Evolutionary conservation across 2,329 filamentous ascomycete genomes (phyloP), one percentile per base, ranked within the genome.

Genomic region (Chaetomium globosum): DNA sequence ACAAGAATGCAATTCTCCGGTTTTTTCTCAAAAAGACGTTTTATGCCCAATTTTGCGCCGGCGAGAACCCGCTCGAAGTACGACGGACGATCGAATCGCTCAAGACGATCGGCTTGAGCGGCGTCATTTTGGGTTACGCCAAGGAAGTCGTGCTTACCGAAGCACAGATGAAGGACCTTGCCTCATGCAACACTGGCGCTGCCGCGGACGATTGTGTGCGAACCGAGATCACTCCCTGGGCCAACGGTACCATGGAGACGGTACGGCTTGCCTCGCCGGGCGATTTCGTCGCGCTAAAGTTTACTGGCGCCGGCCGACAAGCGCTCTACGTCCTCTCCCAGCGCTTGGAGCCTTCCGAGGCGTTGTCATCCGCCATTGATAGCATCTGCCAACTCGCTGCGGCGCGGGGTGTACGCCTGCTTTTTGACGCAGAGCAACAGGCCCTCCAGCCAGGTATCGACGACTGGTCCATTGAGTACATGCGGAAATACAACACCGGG

Each of bases 1-100:
- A 96, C 74, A 82, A 79, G 60, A 97, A 96, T 74, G 86, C 86
- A 0, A 55, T 94, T 1, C 82, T 96, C 19, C 84, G 87, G 52
- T 85, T 81, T 66, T 74, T 93, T 51, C 81, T 97, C 58, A 92
- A 93, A 75, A 85, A 88, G 74, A 96, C 92, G 0, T 93, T 97
- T 72, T 97, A 97, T 75, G 87, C 88, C 28, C 93, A 97, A 73
- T 97, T 96, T 77, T 97, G 93, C 76, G 92, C 91, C 0, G 93
- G 93, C 31, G 90, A 93, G 77, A 89, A 85, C 57, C 81, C 84
- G 0, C 72, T 75, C 1, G 91, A 97, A 76, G 89, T 96, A 1
- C 80, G 81, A 51, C 77, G 75, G 33, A 93, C 89, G 0, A 85
- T 92, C 33, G 74, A 82, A 1, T 80, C 82, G 1, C 81, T 96